Conservation (phyloP, 768 basidiomycete species). For the Leucogyrophana mollusca region DNA sequence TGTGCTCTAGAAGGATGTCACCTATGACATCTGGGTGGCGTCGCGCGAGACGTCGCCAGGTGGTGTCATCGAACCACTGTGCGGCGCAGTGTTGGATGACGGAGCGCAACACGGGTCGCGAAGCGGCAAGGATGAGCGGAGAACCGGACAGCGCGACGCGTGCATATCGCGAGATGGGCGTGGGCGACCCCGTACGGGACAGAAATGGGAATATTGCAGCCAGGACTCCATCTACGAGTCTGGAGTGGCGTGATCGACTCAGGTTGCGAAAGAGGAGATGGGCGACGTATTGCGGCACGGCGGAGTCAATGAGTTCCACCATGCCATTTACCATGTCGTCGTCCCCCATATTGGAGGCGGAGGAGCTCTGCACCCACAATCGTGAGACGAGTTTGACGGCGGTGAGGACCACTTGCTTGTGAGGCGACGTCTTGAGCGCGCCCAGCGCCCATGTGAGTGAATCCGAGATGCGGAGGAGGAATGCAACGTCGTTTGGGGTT, state of each 20-base stretch:
- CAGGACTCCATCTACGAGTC: not conserved
- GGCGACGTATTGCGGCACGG: not conserved
- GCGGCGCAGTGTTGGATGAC: not conserved
- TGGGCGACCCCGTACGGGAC: not conserved
- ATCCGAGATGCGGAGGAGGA: not conserved
- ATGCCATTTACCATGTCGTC: not conserved
- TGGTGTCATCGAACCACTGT: not conserved
- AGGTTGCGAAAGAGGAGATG: not conserved
- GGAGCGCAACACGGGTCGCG: not conserved
- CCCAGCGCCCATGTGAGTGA: not conserved
- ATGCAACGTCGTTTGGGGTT: not conserved
- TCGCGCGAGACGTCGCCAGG: not conserved
- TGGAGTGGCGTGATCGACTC: not conserved
- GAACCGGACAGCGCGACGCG: not conserved
- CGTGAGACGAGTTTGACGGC: not conserved
- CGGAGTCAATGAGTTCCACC: not conserved
- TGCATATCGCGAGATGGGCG: not conserved
- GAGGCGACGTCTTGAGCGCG: not conserved
- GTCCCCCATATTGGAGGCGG: not conserved
- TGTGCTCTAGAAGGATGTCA: not conserved
- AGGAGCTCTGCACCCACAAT: not conserved
- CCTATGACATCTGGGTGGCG: not conserved
- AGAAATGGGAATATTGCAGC: not conserved
- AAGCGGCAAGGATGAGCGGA: not conserved
- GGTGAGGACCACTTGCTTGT: not conserved